Evolutionary conservation across 345 rosid genomes (phyloP), one percentile per base, ranked within the genome.

Genomic region (Odontarrhena argentea): DNA sequence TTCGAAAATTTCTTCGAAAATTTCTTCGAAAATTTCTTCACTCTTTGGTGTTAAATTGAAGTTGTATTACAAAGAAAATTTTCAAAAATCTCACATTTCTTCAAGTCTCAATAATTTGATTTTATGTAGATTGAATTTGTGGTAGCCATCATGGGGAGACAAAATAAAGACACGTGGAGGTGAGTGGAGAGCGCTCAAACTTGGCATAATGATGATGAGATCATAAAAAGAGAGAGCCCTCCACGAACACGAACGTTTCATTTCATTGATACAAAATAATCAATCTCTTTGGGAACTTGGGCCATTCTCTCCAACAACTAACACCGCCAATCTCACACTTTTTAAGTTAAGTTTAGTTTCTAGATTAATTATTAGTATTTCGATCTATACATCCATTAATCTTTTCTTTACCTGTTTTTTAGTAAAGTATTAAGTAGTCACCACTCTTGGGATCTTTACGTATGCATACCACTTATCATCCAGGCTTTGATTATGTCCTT

Each of bases 261-360:
- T 69, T 78, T 73, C 80, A 78, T 82, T 77, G 71, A 70, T 62
- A 72, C 38, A 42, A n/a, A n/a, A 50, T 36, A 54, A 77, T 77
- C 91, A 75, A 87, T 86, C 91, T 85, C 89, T 83, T 78, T 92
- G 76, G 98, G 98, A 87, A 89, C 83, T 89, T 89, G 98, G 93
- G 85, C 93, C 93, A 74, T 91, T 73, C 80, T 65, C 13, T 65
- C 72, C 60, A 71, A 65, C 81, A 68, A 71, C 73, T 52, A 61
- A 67, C 67, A 68, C 46, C 79, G 74, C 69, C 80, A 71, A 34
- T 26, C 9, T 54, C 42, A 32, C 60, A 18, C 49, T 62, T 65
- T 55, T 54, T 58, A 52, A 32, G 36, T 65, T 76, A 12, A 30
- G 69, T 55, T 45, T 46, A 6, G 35, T 46, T 46, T 57, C 36